Base-by-base conservation (phyloP, 257 asterid genomes). In the Forsythia viridissima region DNA sequence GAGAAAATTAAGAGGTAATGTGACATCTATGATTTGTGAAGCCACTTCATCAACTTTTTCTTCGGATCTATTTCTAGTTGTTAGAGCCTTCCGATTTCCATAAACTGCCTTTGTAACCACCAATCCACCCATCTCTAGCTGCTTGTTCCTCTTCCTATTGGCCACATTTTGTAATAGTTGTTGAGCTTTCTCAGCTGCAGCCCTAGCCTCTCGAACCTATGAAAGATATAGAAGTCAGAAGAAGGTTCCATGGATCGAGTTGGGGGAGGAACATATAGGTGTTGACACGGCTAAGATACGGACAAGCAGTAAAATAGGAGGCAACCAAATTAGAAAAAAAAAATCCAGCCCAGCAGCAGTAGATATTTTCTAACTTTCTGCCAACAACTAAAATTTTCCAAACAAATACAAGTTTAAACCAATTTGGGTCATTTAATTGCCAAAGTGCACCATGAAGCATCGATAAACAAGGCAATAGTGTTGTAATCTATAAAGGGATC, bases 161-260 rank as follows among this genome's bases (percentile, higher is more conserved):
- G 99, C 83, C 70, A 92, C 99, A 88, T 82, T 92, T 82, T 86
- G 90, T 82, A 96, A 89, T 82, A 96, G 86, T 77, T 90, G 91
- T 76, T 93, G 99, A 68, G 99, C 98, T 89, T 91, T 92, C 89
- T 83, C 84, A 74, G 99, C 99, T 74, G 96, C 97, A n/a, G 80
- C 83, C 81, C 84, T 84, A 72, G 97, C 91, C 89, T 91, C 93
- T 81, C 69, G 85, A 81, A 96, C 97, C 99, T 96, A 89, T 40
- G 43, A 43, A 73, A 43, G 77, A 48, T 39, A 51, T 21, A 48
- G 9, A 68, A 51, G 81, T 68, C 65, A 63, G 13, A 30, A 36
- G 80, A 72, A 55, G 24, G 65, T 9, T 15, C 4, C 68, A 37
- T 41, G 59, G 72, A 8, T 51, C 38, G 6, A 24, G 48, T 43